Conservation (phyloP, 2,329 filamentous ascomycete species). For the Diplodia intermedia region DNA sequence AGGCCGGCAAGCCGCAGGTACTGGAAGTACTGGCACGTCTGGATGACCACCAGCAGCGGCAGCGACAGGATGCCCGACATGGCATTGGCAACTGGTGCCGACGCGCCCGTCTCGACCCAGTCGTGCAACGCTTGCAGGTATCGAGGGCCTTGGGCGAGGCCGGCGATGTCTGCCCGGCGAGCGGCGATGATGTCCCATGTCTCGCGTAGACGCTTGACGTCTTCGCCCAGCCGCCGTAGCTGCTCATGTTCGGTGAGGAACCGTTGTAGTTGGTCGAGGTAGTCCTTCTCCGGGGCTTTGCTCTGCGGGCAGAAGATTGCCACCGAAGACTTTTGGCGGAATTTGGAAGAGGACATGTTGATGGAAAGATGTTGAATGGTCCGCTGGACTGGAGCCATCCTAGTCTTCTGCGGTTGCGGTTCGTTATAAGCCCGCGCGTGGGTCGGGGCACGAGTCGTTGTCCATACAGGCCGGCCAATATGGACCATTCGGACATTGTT, state of each 20-base stretch:
- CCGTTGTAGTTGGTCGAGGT: slow-evolving; percentile 35
- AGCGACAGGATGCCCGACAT: slow-evolving; percentile 36
- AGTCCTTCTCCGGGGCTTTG: slow-evolving; percentile 37
- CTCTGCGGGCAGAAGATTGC: slow-evolving; percentile 39
- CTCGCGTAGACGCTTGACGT: background rate
- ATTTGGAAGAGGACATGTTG: background rate
- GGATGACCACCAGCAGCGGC: slow-evolving; percentile 38
- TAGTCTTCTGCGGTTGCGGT: no score
- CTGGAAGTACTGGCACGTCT: slow-evolving; percentile 39
- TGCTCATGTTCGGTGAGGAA: slow-evolving; percentile 34
- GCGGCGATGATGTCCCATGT: background rate
- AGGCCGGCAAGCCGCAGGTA: slow-evolving; percentile 34
- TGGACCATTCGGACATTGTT: background rate
- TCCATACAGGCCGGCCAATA: background rate
- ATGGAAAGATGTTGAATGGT: background rate
- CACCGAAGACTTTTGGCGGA: slow-evolving; percentile 30
- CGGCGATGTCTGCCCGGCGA: background rate
- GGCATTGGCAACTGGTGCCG: slow-evolving; percentile 35
- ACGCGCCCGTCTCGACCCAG: slow-evolving; percentile 35
- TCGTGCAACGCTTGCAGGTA: slow-evolving; percentile 31
- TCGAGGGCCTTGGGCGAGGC: background rate
- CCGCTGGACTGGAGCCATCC: background rate
- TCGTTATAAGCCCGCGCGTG: no score
- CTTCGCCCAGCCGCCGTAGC: background rate
- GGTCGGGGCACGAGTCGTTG: no score